Percentiles rank a stretch among this genome's conserved stretches.
These are phyloP conservation scores for Phaeolepiota aurea DNA, from an alignment of 768 basidiomycete species.

Conservation along the genomic window DNA sequence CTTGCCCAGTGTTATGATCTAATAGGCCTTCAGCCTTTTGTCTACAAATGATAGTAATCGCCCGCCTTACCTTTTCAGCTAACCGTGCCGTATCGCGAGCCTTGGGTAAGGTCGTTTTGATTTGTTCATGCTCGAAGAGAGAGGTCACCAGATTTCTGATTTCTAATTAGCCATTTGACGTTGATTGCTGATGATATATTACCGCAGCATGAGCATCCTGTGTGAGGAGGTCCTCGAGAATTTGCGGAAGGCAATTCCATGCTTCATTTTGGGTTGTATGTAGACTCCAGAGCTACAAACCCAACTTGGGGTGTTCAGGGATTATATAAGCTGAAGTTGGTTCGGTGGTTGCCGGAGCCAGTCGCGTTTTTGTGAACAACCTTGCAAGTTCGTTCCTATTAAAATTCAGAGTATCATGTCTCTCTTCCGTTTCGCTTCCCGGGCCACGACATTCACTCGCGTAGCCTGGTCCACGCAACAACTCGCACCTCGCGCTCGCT, in stretches of 20 bases:
- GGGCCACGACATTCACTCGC: constrained; percentile 34
- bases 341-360: neutral
- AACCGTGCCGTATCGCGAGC: constrained; percentile 87
- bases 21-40: constrained; percentile 7
- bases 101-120: constrained; percentile 93
- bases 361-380: neutral
- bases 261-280: constrained; percentile 63
- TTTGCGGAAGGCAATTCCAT: constrained; percentile 89
- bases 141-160: constrained; percentile 89
- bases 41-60: neutral
- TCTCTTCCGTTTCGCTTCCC: constrained; percentile 43
- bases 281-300: neutral
- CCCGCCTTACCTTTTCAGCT: constrained; percentile 77
- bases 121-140: constrained; percentile 89
- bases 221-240: constrained; percentile 89
- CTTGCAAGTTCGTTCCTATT: too few species aligned
- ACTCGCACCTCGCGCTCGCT: constrained; percentile 39
- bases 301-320: neutral
- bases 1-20: constrained; percentile 94
- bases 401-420: too few species aligned
- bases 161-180: constrained; percentile 6
- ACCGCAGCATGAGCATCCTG: constrained; percentile 90
- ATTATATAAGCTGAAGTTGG: neutral
- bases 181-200: constrained; percentile 3
- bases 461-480: constrained; percentile 24